Conservation (phyloP, 2,329 filamentous ascomycete species). For the Botryotinia narcissicola region DNA sequence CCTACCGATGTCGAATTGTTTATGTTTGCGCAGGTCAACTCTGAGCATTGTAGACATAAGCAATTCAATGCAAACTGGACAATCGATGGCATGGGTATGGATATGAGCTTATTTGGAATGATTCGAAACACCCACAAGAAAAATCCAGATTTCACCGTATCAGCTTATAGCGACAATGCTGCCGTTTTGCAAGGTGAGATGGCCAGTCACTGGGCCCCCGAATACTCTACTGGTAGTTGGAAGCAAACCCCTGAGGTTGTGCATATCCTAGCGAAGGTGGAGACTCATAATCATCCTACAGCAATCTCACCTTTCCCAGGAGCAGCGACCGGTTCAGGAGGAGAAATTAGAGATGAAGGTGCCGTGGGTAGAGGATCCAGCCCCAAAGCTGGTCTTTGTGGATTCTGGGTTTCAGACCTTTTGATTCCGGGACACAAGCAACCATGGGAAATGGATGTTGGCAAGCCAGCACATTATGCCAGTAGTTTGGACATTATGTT, state of each 20-base stretch:
- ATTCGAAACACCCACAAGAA: conserved; percentile 91
- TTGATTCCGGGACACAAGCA: conserved; percentile 78
- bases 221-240: conserved; percentile 84
- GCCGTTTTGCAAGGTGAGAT: conserved; percentile 78
- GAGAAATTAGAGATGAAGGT: conserved; percentile 93
- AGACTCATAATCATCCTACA: conserved; percentile 97
- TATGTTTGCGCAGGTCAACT: conserved; percentile 99
- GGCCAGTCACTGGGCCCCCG: conserved; percentile 81
- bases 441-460: conserved; percentile 90
- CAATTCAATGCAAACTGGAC: conserved; percentile 97
- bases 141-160: conserved; percentile 79
- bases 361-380: conserved; percentile 89
- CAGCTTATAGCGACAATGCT: conserved; percentile 96
- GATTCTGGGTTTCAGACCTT: conserved; percentile 94
- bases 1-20: conserved; percentile 88
- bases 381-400: conserved; percentile 86
- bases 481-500: conserved; percentile 97
- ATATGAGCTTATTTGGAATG: conserved; percentile 86
- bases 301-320: conserved; percentile 91
- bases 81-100: conserved; percentile 80
- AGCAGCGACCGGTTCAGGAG: conserved; percentile 91
- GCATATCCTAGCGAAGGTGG: conserved; percentile 88
- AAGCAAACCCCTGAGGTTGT: conserved; percentile 80
- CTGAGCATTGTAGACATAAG: conserved; percentile 79
- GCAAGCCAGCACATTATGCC: conserved; percentile 86